phyloP scores from a whole-genome alignment of 768 basidiomycete genomes.

The Dacryopinax primogenitus region DNA sequence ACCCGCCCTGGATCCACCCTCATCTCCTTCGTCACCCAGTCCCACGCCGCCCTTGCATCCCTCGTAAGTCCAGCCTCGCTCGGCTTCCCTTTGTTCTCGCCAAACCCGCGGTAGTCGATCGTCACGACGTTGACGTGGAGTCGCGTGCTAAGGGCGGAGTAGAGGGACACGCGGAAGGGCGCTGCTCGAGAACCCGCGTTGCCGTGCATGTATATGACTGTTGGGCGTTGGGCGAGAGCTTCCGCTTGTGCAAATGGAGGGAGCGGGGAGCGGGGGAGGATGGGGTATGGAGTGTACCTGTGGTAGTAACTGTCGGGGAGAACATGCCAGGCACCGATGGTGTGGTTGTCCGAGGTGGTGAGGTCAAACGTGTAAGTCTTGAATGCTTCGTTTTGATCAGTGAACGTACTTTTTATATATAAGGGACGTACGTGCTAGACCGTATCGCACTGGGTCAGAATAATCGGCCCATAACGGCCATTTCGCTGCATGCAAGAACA shows the following conservation, averaged over 20 bases:
- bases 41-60: slow-evolving; percentile 69
- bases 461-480: slow-evolving; percentile 53
- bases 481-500: slow-evolving; percentile 56
- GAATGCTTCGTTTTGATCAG: slow-evolving; percentile 38
- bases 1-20: slow-evolving; percentile 49
- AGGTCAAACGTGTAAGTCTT: slow-evolving; percentile 64
- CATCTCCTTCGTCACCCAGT: slow-evolving; percentile 48
- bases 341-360: slow-evolving; percentile 60
- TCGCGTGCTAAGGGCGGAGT: slow-evolving; percentile 50
- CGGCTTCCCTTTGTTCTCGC: slow-evolving; percentile 68
- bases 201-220: slow-evolving; percentile 86
- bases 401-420: not conserved
- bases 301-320: slow-evolving; percentile 55
- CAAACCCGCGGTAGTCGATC: slow-evolving; percentile 88
- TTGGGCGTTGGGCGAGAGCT: slow-evolving; percentile 50
- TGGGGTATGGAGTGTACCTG: slow-evolving; percentile 19
- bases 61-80: slow-evolving; percentile 54
- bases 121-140: slow-evolving; percentile 64
- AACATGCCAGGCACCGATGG: slow-evolving; percentile 76
- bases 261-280: slow-evolving; percentile 28
- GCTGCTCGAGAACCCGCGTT: slow-evolving; percentile 72
- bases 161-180: slow-evolving; percentile 51
- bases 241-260: slow-evolving; percentile 31
- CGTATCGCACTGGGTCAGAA: slow-evolving; percentile 59
- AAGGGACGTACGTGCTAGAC: slow-evolving; percentile 53